Evolutionary conservation across 768 basidiomycete genomes (phyloP).

Genomic region (Mycena olivaceomarginata): DNA sequence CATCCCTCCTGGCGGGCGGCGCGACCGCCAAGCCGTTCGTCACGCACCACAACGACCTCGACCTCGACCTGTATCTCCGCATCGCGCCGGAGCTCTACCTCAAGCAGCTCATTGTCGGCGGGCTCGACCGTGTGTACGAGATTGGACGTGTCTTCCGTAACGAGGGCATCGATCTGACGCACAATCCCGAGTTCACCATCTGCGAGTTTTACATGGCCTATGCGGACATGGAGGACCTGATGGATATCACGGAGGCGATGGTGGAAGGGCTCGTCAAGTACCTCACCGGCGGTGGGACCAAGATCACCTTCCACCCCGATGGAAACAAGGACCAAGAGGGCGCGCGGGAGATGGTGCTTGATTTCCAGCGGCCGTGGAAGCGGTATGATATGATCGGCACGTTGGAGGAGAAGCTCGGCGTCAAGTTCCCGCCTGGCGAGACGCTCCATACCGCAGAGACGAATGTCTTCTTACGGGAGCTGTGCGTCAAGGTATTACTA

Average conservation of each 20-base stretch:
- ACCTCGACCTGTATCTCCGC: slow-evolving; percentile 97
- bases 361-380: slow-evolving; percentile 98
- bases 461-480: slow-evolving; percentile 90
- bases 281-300: slow-evolving; percentile 87
- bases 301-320: slow-evolving; percentile 92
- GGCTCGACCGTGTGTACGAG: slow-evolving; percentile 98
- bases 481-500: slow-evolving; percentile 85
- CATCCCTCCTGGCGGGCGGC: slow-evolving; percentile 96
- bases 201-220: slow-evolving; percentile 99
- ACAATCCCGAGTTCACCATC: slow-evolving; percentile 99
- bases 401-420: slow-evolving; percentile 93
- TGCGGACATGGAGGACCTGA: slow-evolving; percentile 98
- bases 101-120: slow-evolving; percentile 98
- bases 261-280: slow-evolving; percentile 94
- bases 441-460: slow-evolving; percentile 91
- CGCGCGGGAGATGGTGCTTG: slow-evolving; percentile 80
- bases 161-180: slow-evolving; percentile 98
- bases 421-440: slow-evolving; percentile 95
- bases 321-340: slow-evolving; percentile 88
- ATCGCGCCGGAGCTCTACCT: slow-evolving; percentile 98
- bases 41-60: slow-evolving; percentile 99
- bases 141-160: slow-evolving; percentile 99
- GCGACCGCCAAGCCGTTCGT: slow-evolving; percentile 99
- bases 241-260: slow-evolving; percentile 97
- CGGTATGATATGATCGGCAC: slow-evolving; percentile 98